Conservation (phyloP, 805 yeast genomes). For the Pichia membranifaciens region DNA sequence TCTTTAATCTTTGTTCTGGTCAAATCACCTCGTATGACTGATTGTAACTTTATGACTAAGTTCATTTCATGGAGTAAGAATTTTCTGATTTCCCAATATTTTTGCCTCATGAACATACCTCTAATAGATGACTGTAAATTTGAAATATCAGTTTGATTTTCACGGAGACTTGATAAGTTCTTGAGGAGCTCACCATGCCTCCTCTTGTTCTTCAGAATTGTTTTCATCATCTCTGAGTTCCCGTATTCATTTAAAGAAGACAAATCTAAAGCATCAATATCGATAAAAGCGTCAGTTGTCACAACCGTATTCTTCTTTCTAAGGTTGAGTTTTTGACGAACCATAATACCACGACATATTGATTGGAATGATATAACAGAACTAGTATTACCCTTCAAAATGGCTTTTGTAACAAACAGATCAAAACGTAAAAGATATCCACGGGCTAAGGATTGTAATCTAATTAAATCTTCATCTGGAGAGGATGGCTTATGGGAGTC, state of each 20-base stretch:
- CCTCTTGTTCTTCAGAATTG: conserved; percentile 30
- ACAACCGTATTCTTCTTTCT: background rate
- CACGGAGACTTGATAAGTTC: conserved; percentile 15
- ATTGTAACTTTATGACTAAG: conserved; percentile 34
- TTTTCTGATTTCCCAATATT: conserved; percentile 16
- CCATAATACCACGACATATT: conserved; percentile 41
- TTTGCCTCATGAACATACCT: conserved; percentile 25
- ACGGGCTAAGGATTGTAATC: conserved; percentile 63
- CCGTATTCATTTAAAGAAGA: conserved; percentile 7
- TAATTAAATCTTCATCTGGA: conserved; percentile 18
- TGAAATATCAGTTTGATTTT: conserved; percentile 21
- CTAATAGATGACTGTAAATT: conserved; percentile 34
- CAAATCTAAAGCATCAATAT: background rate
- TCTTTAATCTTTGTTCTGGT: conserved; percentile 5
- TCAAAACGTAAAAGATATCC: conserved; percentile 64
- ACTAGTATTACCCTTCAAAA: conserved; percentile 51
- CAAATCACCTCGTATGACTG: conserved; percentile 37
- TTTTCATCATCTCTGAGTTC: conserved; percentile 33
- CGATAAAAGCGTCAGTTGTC: background rate
- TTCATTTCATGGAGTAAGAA: conserved; percentile 20
- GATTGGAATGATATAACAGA: conserved; percentile 47
- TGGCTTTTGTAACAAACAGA: conserved; percentile 55
- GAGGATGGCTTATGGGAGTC: background rate
- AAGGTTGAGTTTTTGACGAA: conserved; percentile 4
- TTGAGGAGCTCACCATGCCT: conserved; percentile 18